phyloP scores from a whole-genome alignment of 2,329 filamentous ascomycete species.

The Ascochyta rabiei region DNA sequence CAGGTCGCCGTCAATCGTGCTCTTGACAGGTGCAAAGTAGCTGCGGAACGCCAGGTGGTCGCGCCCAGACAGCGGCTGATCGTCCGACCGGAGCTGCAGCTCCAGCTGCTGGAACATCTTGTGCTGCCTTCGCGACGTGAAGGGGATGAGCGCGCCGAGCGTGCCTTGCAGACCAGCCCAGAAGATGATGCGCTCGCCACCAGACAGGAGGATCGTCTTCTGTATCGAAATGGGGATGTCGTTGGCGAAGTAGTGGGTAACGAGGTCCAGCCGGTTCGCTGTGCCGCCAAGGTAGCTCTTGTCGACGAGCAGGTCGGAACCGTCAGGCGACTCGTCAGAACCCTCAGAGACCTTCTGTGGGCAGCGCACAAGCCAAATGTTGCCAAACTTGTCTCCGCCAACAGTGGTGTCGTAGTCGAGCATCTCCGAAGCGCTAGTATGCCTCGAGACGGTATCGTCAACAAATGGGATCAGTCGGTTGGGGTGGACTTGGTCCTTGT shows the following conservation, averaged over 20 bases:
- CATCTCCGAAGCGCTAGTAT: conserved; percentile 91
- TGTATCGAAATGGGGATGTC: conserved; percentile 91
- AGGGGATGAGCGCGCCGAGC: conserved; percentile 90
- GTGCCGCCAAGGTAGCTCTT: conserved; percentile 89
- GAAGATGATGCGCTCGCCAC: conserved; percentile 86
- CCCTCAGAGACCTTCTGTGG: conserved; percentile 85
- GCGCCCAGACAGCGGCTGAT: conserved; percentile 84
- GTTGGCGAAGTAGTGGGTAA: conserved; percentile 88
- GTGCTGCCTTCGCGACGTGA: conserved; percentile 87
- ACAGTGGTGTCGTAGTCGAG: conserved; percentile 96
- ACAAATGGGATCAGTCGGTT: conserved; percentile 93
- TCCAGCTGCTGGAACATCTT: conserved; percentile 98
- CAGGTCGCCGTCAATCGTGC: conserved; percentile 93
- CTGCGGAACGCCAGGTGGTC: conserved; percentile 95
- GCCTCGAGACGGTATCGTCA: conserved; percentile 86
- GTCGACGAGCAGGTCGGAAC: conserved; percentile 88
- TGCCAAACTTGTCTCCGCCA: conserved; percentile 97
- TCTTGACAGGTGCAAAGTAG: conserved; percentile 96
- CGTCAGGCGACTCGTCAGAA: conserved; percentile 89
- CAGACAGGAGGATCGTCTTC: conserved; percentile 87
- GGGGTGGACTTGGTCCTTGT: conserved; percentile 76
- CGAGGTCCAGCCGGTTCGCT: conserved; percentile 80
- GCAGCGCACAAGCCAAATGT: conserved; percentile 89
- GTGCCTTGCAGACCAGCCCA: conserved; percentile 97
- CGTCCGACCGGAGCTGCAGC: conserved; percentile 76